Evolutionary conservation across 495 filamentous ascomycete genomes (phyloP).

Genomic region (Neurospora tetraspora): DNA sequence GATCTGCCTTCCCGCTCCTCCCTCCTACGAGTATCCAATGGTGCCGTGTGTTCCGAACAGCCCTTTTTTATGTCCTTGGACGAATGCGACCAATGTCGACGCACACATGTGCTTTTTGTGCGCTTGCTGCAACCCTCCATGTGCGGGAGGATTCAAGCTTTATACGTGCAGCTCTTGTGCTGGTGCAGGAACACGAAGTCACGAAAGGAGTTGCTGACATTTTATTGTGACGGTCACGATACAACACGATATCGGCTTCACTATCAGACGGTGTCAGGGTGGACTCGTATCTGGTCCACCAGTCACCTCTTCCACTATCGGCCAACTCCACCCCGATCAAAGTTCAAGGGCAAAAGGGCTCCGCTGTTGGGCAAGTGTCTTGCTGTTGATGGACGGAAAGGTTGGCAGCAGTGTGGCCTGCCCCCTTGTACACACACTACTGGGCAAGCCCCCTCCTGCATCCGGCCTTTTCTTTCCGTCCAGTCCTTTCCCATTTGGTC

Average conservation of each 20-base stretch:
- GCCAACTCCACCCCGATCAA: background rate
- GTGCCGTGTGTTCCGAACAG: background rate
- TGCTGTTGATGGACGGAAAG: background rate
- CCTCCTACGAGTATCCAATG: background rate
- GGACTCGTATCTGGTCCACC: background rate
- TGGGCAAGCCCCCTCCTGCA: slow-evolving; percentile 1
- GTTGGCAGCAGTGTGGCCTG: slow-evolving; percentile 2
- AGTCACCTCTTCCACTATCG: background rate
- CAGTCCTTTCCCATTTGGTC: background rate
- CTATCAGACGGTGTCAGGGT: background rate
- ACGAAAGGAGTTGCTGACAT: background rate
- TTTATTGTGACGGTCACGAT: background rate
- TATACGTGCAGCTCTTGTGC: background rate
- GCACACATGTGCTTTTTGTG: background rate
- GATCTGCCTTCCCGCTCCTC: background rate
- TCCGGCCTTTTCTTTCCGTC: slow-evolving; percentile 7
- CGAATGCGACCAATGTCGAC: background rate
- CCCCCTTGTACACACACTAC: slow-evolving; percentile 4
- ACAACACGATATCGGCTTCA: background rate
- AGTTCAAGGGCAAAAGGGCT: background rate
- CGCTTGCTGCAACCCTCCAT: background rate
- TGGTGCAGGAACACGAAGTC: background rate
- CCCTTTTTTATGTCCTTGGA: background rate
- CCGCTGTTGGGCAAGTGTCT: background rate
- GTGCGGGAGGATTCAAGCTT: background rate